A percentile compares a stretch with the other conserved stretches of the same genome.
phyloP scores from a whole-genome alignment of 1,284 basidiomycete species.

The Malassezia caprae region DNA sequence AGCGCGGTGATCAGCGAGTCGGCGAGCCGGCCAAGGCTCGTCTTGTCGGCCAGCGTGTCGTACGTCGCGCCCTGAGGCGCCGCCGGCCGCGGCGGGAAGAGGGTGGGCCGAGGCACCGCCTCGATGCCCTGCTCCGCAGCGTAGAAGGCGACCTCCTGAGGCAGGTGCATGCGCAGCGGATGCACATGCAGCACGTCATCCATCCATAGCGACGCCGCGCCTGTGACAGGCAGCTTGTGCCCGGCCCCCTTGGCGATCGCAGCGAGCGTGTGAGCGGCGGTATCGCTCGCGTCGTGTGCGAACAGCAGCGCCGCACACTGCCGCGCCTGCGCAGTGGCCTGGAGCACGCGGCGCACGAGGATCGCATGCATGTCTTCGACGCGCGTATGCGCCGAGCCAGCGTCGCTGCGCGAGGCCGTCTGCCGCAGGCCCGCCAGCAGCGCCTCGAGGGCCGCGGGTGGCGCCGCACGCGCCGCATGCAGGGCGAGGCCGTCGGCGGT shows the following conservation, averaged over 20 bases:
- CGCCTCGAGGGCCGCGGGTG: neutral
- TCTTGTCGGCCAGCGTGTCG: slow-evolving; percentile 26
- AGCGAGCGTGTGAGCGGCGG: slow-evolving; percentile 34
- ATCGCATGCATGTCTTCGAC: slow-evolving; percentile 33
- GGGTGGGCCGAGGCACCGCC: neutral
- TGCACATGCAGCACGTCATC: slow-evolving; percentile 27
- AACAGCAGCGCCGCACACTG: slow-evolving; percentile 29
- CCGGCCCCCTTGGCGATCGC: slow-evolving; percentile 35
- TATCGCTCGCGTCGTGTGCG: slow-evolving; percentile 26
- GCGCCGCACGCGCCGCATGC: neutral
- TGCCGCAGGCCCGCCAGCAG: neutral
- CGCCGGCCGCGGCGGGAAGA: neutral
- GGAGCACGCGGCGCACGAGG: slow-evolving; percentile 23
- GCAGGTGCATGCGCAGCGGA: slow-evolving; percentile 23
- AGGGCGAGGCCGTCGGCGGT: neutral
- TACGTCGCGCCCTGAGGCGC: neutral
- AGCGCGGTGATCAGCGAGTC: slow-evolving; percentile 36
- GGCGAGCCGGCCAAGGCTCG: slow-evolving; percentile 30
- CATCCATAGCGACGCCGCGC: slow-evolving; percentile 28
- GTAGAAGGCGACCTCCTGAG: slow-evolving; percentile 30
- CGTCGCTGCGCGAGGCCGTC: slow-evolving; percentile 22
- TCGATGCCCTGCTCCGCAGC: slow-evolving; percentile 16
- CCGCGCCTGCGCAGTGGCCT: slow-evolving; percentile 17
- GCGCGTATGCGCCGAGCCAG: slow-evolving; percentile 29
- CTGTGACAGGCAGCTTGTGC: slow-evolving; percentile 34